Conservation (phyloP, 345 rosid species). For the Clausena lansium region DNA sequence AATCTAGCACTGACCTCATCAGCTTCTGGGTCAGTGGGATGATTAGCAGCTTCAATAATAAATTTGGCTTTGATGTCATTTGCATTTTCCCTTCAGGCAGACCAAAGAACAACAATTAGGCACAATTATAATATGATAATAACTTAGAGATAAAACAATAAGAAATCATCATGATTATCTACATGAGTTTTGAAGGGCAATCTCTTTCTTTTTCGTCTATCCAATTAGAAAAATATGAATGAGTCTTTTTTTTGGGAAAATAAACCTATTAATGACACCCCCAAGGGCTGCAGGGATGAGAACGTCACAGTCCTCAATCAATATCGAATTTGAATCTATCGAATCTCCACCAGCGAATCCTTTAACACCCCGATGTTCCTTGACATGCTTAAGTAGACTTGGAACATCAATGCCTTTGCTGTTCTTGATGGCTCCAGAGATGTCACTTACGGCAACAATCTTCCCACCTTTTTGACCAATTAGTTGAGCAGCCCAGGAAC, state of each 20-base stretch:
- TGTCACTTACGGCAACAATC: slow-evolving; percentile 81
- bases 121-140: not conserved
- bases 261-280: slow-evolving; percentile 85
- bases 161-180: not conserved
- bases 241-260: not conserved
- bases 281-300: slow-evolving; percentile 95
- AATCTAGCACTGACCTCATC: slow-evolving; percentile 60
- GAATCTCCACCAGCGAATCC: slow-evolving; percentile 73
- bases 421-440: slow-evolving; percentile 87
- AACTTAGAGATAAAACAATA: not conserved
- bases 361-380: slow-evolving; percentile 64
- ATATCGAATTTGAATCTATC: slow-evolving; percentile 51
- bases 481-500: slow-evolving; percentile 92
- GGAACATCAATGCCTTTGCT: slow-evolving; percentile 66
- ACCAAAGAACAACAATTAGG: not conserved
- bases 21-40: slow-evolving; percentile 97
- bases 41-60: slow-evolving; percentile 91
- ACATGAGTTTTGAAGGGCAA: not conserved
- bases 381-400: slow-evolving; percentile 55
- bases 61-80: slow-evolving; percentile 82
- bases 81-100: slow-evolving; percentile 70
- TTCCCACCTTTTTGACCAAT: slow-evolving; percentile 77
- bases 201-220: not conserved
- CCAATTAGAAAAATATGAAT: not conserved
- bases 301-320: slow-evolving; percentile 82